phyloP scores from a whole-genome alignment of 2,329 filamentous ascomycete species.

The Scedosporium dehoogii region DNA sequence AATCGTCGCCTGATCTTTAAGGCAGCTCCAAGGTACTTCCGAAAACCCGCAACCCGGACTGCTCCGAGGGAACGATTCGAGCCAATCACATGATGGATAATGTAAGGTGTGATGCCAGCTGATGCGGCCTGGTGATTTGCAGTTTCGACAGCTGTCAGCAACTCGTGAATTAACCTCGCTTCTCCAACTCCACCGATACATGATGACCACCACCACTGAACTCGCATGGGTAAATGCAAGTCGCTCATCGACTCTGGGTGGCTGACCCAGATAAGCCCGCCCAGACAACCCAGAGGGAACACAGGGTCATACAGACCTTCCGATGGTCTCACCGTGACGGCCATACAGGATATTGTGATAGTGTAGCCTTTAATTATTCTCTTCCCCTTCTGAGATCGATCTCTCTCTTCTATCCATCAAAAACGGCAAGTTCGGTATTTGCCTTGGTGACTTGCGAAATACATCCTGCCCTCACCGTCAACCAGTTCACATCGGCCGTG shows the following conservation, averaged over 20 bases:
- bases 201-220: no score
- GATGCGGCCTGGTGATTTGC: neutral
- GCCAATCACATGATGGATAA: slow-evolving; percentile 22
- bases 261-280: no score
- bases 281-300: no score
- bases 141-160: no score
- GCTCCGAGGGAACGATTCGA: slow-evolving; percentile 21
- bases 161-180: neutral
- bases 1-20: slow-evolving; percentile 30
- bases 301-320: neutral
- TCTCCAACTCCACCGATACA: neutral
- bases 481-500: no score
- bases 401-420: no score
- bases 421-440: no score
- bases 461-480: no score
- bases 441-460: no score
- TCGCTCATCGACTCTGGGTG: no score
- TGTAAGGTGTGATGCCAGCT: slow-evolving; percentile 3
- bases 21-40: slow-evolving; percentile 12
- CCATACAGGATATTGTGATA: neutral
- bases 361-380: neutral
- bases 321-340: neutral
- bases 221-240: no score
- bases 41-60: slow-evolving; percentile 24
- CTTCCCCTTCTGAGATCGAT: neutral